These are phyloP conservation scores for Ochetophila trinervis DNA, from an alignment of 306 rosid species.

Conservation along the genomic window DNA sequence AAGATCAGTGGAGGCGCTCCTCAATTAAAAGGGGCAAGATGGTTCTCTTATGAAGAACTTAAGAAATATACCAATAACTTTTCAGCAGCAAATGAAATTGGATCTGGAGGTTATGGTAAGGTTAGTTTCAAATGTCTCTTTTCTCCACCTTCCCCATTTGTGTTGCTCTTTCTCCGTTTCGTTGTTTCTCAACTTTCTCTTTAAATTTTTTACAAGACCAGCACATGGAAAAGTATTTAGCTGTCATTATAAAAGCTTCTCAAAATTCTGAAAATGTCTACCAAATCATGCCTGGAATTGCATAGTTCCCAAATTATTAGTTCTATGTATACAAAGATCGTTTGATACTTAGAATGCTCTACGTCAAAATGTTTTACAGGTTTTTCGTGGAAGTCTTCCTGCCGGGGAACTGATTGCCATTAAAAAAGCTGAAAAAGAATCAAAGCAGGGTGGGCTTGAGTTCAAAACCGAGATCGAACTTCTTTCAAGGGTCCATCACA, in stretches of 20 bases:
- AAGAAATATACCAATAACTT: slow-evolving; percentile 52
- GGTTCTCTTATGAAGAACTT: slow-evolving; percentile 69
- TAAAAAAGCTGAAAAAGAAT: slow-evolving; percentile 62
- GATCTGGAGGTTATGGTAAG: slow-evolving; percentile 85
- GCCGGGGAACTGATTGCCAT: slow-evolving; percentile 64
- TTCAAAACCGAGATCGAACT: slow-evolving; percentile 87
- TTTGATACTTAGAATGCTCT: neutral
- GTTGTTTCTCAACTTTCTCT: neutral
- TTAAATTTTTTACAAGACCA: too few species aligned
- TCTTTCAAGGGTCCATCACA: slow-evolving; percentile 85
- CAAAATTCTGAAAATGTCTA: too few species aligned
- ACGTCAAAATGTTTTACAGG: slow-evolving; percentile 36
- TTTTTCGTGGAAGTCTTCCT: slow-evolving; percentile 58
- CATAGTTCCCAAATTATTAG: too few species aligned
- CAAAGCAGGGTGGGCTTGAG: slow-evolving; percentile 67
- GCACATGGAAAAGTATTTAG: too few species aligned
- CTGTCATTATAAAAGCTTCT: too few species aligned
- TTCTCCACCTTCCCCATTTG: neutral
- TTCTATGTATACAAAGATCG: too few species aligned
- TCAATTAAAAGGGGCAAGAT: slow-evolving; percentile 60
- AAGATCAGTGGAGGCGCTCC: slow-evolving; percentile 42
- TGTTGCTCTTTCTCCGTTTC: neutral
- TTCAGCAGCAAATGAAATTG: slow-evolving; percentile 43
- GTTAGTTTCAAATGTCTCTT: slow-evolving; percentile 27
- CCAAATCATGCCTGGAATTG: too few species aligned